Evolutionary conservation across 208 protist species (phyloP), one percentile per base, ranked within the genome.

Genomic region (Plasmodiophora brassicae): DNA sequence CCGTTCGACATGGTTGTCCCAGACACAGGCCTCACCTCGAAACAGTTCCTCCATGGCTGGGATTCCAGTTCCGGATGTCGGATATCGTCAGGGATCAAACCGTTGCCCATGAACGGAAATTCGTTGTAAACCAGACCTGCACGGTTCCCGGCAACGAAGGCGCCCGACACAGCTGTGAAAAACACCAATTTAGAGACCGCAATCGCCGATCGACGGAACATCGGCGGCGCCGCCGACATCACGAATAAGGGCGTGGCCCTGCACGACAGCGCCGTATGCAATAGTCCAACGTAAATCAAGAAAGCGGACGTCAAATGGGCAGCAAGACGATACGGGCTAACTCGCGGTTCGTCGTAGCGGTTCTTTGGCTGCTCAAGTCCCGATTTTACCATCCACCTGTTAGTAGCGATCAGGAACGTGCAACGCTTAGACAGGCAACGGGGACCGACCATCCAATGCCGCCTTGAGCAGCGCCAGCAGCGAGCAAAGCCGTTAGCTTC

Each of bases 381-480:
- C 0, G 78, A 87, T 44, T 39, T 60, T 20, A 89, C 88, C 88
- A 89, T 89, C 88, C 88, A 89, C 88, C 88, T 84, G 10, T n/a
- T n/a, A n/a, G n/a, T n/a, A n/a, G n/a, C n/a, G n/a, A n/a, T n/a
- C n/a, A n/a, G n/a, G n/a, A n/a, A n/a, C n/a, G n/a, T n/a, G 85
- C 46, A 0, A 89, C 45, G 25, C 54, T 45, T 20, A 5, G 25
- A 22, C 45, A n/a, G 32, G 28, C 83, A 32, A 1, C 44, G 38
- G 83, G 28, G 45, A 46, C 38, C 39, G 39, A 78, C 65, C 65
- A 78, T 5, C 65, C 65, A 78, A 78, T 32, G 5, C 32, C 10
- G 8, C 50, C 86, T 43, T 89, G 88, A 1, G 38, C 8, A 10
- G 71, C 88, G 32, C 88, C 88, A 41, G 46, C 0, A 8, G 28